Conservation (phyloP, 192 early-diverging fungal species). For the Rhizoclosmatium globosum region DNA sequence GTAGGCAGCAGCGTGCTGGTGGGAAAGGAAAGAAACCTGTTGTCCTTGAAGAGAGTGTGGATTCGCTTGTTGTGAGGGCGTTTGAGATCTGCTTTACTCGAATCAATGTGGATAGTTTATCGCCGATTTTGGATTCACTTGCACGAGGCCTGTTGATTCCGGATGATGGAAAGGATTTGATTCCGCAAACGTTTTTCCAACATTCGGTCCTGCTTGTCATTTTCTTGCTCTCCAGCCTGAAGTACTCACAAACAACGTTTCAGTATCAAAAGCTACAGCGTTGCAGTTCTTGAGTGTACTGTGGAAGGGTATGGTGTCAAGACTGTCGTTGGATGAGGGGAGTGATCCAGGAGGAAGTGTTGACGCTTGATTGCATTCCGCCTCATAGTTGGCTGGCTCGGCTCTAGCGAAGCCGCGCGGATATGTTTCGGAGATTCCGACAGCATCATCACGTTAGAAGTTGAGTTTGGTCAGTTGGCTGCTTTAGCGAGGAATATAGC, state of each 20-base stretch:
- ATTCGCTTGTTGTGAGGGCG: slow-evolving; percentile 30
- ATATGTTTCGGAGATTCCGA: not conserved
- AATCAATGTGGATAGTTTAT: slow-evolving; percentile 33
- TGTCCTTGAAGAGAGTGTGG: not conserved
- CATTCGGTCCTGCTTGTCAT: not conserved
- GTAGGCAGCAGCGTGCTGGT: not conserved
- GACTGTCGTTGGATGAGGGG: not conserved
- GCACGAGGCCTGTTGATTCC: not conserved
- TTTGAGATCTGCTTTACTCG: slow-evolving; percentile 46
- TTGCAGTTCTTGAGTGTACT: not conserved
- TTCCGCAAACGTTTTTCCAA: not conserved
- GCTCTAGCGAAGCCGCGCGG: not conserved
- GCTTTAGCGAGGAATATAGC: not conserved
- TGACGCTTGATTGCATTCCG: slow-evolving; percentile 1
- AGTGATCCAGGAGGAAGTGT: not conserved
- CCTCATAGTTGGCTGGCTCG: not conserved
- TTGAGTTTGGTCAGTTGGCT: not conserved
- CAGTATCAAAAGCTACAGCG: not conserved
- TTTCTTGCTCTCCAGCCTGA: not conserved
- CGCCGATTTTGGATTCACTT: slow-evolving; percentile 3
- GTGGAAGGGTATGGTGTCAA: not conserved
- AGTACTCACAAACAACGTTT: not conserved
- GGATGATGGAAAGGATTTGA: not conserved
- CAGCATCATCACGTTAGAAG: not conserved
- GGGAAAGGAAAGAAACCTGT: not conserved